Conservation (phyloP, 257 asterid species). For the Solanum rostratum region DNA sequence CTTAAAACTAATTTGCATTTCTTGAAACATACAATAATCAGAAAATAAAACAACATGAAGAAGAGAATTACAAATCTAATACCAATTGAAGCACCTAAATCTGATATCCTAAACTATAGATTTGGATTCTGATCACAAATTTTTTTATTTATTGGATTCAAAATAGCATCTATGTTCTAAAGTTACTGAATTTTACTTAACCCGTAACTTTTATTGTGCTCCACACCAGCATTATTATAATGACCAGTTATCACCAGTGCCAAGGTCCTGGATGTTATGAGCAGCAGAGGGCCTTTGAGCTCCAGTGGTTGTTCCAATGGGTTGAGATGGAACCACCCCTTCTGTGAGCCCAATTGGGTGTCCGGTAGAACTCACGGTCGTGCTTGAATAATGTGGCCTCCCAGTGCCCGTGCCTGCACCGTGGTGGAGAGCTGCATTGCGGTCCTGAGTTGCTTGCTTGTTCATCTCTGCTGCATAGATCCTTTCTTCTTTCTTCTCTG, state of each 20-base stretch:
- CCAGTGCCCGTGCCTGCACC: conserved; percentile 20
- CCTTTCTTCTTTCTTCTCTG: conserved; percentile 34
- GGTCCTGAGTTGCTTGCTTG: conserved; percentile 33
- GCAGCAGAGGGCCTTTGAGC: conserved; percentile 32
- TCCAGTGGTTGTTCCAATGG: conserved; percentile 38
- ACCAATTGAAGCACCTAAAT: background rate
- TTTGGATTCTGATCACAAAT: background rate
- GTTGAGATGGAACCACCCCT: conserved; percentile 29
- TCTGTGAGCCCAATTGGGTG: conserved; percentile 28
- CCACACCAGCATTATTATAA: background rate
- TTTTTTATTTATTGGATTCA: background rate
- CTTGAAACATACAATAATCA: background rate
- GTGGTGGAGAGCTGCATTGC: conserved; percentile 16
- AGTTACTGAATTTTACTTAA: background rate
- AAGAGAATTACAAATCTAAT: background rate
- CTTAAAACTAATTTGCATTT: background rate
- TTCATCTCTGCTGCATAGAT: conserved; percentile 33
- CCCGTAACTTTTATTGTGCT: background rate
- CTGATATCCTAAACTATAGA: background rate
- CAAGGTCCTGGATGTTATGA: conserved; percentile 18
- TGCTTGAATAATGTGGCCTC: conserved; percentile 16
- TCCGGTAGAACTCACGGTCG: conserved; percentile 26
- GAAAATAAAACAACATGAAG: background rate
- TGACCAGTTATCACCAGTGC: conserved; percentile 40
- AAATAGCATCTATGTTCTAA: too few species aligned